These are phyloP conservation scores for Solanum hybrid DNA, from an alignment of 305 asterid species.

Conservation along the genomic window DNA sequence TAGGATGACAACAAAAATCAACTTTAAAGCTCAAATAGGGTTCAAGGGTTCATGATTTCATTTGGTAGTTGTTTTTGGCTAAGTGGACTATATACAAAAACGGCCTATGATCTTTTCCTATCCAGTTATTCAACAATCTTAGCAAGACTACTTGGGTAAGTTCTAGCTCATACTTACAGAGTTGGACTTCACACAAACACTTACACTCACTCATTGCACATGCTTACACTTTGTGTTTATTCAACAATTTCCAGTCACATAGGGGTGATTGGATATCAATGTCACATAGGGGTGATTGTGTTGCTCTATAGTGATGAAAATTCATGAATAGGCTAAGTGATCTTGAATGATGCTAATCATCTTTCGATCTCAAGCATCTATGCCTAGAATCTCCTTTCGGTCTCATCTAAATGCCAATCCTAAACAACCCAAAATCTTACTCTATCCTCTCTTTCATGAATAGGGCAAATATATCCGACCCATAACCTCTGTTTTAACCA, in stretches of 20 bases:
- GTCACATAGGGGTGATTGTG: not conserved
- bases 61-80: not conserved
- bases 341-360: not conserved
- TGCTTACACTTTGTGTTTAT: not conserved
- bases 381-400: not conserved
- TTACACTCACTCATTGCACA: not conserved
- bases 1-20: not conserved
- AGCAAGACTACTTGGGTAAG: not conserved
- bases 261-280: not conserved
- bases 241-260: not conserved
- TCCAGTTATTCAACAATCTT: not conserved
- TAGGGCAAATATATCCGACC: not conserved
- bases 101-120: not conserved
- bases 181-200: not conserved
- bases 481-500: not conserved
- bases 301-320: not conserved
- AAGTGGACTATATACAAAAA: not conserved
- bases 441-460: not conserved
- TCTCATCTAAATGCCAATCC: not conserved
- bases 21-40: not conserved
- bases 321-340: not conserved
- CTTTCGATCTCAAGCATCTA: not conserved
- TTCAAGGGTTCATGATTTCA: not conserved
- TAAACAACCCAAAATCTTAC: not conserved
- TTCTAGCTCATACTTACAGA: not conserved